A percentile compares a stretch with the other conserved stretches of the same genome.
Evolutionary conservation across 2,329 filamentous ascomycete genomes (phyloP).

Genomic region (Colletotrichum echinochloae): DNA sequence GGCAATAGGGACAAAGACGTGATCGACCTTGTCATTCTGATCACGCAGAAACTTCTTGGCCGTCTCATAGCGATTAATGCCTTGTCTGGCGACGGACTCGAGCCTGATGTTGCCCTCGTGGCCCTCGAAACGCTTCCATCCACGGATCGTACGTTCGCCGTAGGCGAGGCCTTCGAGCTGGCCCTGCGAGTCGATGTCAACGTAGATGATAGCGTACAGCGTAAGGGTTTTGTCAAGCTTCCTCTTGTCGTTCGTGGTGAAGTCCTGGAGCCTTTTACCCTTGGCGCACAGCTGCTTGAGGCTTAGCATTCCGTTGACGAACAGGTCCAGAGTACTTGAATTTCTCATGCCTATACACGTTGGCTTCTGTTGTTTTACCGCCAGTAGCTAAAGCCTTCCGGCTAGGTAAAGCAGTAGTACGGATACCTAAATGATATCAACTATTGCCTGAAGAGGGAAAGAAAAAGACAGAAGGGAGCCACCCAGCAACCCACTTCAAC

Average conservation of each 20-base stretch:
- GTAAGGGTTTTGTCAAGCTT: not conserved
- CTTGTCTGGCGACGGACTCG: not conserved
- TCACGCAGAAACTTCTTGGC: not conserved
- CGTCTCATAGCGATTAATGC: not conserved
- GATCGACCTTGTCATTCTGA: not conserved
- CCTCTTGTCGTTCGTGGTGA: not conserved
- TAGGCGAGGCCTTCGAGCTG: not conserved
- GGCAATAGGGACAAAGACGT: not conserved
- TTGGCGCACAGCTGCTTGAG: not conserved
- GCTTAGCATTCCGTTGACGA: not conserved
- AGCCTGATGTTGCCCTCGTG: not conserved
- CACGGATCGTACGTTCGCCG: not conserved
- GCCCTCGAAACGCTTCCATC: not conserved
- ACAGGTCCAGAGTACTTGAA: not conserved
- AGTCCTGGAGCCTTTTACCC: not conserved
- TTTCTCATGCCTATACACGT: not conserved
- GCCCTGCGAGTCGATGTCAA: not conserved
- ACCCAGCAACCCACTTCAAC: too few relatives aligned
- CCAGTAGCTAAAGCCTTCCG: too few relatives aligned
- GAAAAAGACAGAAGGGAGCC: too few relatives aligned
- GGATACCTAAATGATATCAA: too few relatives aligned
- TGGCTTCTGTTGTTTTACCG: too few relatives aligned
- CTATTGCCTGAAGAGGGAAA: too few relatives aligned
- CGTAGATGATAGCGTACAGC: constrained; percentile 3
- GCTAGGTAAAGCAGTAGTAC: too few relatives aligned